Evolutionary conservation across 345 rosid species (phyloP), one percentile per base, ranked within the genome.

Genomic region (Populus alba): DNA sequence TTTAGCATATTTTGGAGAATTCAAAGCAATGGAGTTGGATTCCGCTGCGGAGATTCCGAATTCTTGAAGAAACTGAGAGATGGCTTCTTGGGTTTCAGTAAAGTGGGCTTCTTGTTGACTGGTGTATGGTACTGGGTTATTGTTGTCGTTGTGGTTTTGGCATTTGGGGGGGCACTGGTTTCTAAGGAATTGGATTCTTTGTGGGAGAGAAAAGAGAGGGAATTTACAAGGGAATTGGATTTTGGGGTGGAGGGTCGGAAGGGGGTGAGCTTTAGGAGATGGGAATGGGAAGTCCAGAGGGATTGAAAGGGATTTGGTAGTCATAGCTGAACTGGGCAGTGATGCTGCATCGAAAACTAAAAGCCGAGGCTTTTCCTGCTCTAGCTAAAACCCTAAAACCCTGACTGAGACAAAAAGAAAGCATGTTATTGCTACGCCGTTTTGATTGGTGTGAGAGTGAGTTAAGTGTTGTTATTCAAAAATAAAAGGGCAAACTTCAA

Each of bases 21-120:
- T 85, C 18, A 66, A 79, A 71, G 94, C 87, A 11, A 93, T 85
- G 70, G 61, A 84, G 37, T 29, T 27, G 72, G 94, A 85, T 35
- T 91, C 96, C 37, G 81, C 86, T 27, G 71, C 23, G 7, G 94
- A 85, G 49, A 95, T 69, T 0, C 94, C 92, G 72, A 85, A 66
- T 65, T 81, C 89, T 45, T 45, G 87, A 16, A 95, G 92, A 79
- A 86, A 89, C 57, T 68, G 81, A 18, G 86, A 74, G 75, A 95
- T 77, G 4, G 94, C 91, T 75, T 79, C 78, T 68, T 73, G 90
- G 61, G 97, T 87, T 37, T 85, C 87, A 25, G 75, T 72, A 71
- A 77, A 16, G 27, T 84, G 74, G 61, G 17, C 59, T 11, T 83
- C 81, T 72, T 82, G 15, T 20, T 66, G 49, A 55, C 62, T 37